A percentile compares a stretch with the other conserved stretches of the same genome.
Evolutionary conservation across 305 asterid genomes (phyloP).

Genomic region (Fraxinus latifolia): DNA sequence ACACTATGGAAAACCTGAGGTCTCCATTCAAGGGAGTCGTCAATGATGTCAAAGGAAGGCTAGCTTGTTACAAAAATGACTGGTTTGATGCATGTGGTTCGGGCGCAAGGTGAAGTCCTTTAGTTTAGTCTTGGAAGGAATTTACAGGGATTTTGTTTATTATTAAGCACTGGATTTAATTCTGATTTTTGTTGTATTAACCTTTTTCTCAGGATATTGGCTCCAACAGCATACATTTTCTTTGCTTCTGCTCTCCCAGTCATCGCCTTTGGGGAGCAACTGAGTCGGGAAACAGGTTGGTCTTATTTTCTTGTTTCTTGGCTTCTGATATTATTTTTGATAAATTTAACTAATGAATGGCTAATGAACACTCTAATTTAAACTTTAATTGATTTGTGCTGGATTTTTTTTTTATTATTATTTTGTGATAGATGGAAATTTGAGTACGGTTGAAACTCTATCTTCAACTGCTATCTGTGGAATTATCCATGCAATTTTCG

Average conservation of each 20-base stretch:
- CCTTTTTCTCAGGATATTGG: constrained; percentile 61
- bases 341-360: neutral
- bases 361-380: neutral
- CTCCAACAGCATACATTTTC: constrained; percentile 88
- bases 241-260: constrained; percentile 96
- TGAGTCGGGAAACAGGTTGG: constrained; percentile 81
- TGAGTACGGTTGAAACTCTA: constrained; percentile 81
- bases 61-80: constrained; percentile 66
- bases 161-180: neutral
- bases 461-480: constrained; percentile 85
- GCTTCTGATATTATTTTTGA: neutral
- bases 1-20: constrained; percentile 47
- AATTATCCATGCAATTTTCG: constrained; percentile 66
- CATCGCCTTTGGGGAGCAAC: constrained; percentile 85
- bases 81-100: constrained; percentile 65
- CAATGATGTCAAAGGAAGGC: constrained; percentile 63
- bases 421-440: constrained; percentile 57
- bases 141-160: neutral
- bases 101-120: constrained; percentile 52
- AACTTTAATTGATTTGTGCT: neutral
- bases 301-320: neutral
- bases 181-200: constrained; percentile 19
- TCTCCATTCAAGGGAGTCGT: constrained; percentile 70
- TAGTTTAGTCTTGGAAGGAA: neutral
- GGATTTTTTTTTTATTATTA: neutral